These are phyloP conservation scores for Aureobasidium sp. DNA, from an alignment of 2,329 filamentous ascomycete genomes.

Conservation along the genomic window DNA sequence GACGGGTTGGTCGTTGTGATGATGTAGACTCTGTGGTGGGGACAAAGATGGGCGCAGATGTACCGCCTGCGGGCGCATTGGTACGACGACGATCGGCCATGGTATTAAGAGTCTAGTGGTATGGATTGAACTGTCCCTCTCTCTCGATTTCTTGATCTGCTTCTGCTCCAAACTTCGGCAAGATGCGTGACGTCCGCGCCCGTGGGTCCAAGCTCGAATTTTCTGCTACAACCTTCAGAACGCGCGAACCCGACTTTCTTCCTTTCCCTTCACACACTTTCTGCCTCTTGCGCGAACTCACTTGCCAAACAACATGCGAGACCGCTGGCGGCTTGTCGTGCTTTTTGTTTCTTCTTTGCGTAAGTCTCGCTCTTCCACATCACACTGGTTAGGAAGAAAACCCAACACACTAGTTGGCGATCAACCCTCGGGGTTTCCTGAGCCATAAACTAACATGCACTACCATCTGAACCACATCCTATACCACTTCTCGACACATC, in stretches of 20 bases:
- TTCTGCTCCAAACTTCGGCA: slow-evolving; percentile 12
- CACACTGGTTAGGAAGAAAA: slow-evolving; percentile 19
- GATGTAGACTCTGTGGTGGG: slow-evolving; percentile 41
- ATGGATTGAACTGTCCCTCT: not conserved
- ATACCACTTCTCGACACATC: not conserved
- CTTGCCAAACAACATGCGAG: slow-evolving; percentile 6
- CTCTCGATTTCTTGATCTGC: slow-evolving; percentile 5
- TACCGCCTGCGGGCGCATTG: slow-evolving; percentile 77
- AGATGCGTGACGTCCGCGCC: slow-evolving; percentile 1
- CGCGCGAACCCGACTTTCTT: slow-evolving; percentile 9
- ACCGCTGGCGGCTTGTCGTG: not conserved
- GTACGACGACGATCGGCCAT: slow-evolving; percentile 85
- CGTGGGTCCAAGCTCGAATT: slow-evolving; percentile 8
- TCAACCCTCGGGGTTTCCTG: slow-evolving; percentile 22
- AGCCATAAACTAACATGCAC: slow-evolving; percentile 36
- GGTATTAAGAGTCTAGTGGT: slow-evolving; percentile 13
- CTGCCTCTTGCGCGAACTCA: not conserved
- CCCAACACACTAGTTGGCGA: slow-evolving; percentile 29
- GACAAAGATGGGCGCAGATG: slow-evolving; percentile 64
- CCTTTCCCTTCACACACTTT: not conserved
- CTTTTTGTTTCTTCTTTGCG: not conserved
- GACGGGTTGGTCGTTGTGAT: slow-evolving; percentile 45
- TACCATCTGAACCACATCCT: slow-evolving; percentile 32
- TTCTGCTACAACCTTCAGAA: slow-evolving; percentile 21
- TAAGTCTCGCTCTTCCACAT: not conserved